phyloP scores from a whole-genome alignment of 2,329 filamentous ascomycete genomes.

The Ceratocystiopsis minuta region DNA sequence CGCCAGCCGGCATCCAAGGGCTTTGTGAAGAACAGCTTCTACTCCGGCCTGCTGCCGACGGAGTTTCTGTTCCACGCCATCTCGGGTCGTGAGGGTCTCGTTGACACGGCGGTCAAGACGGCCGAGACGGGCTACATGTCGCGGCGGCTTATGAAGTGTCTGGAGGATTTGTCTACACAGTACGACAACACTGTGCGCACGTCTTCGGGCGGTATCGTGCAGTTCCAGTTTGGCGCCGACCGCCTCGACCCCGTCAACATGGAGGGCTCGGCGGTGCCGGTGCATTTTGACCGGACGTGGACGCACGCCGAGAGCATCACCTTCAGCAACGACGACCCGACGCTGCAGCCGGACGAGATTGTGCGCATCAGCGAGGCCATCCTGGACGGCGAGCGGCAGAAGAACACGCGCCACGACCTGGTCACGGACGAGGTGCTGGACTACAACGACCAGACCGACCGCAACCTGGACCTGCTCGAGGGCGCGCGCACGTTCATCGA shows the following conservation, averaged over 20 bases:
- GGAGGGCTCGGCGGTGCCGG: constrained; percentile 84
- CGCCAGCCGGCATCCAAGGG: constrained; percentile 88
- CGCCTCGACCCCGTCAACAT: constrained; percentile 93
- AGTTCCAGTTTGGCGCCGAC: constrained; percentile 95
- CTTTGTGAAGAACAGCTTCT: constrained; percentile 96
- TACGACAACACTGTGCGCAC: constrained; percentile 94
- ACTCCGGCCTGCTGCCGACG: constrained; percentile 70
- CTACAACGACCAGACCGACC: constrained; percentile 53
- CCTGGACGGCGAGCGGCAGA: constrained; percentile 48
- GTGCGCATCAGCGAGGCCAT: constrained; percentile 47
- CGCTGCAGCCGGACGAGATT: constrained; percentile 60
- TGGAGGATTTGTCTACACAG: constrained; percentile 83
- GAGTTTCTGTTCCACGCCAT: constrained; percentile 98
- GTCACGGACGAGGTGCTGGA: constrained; percentile 42
- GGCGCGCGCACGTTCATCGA: constrained; percentile 67
- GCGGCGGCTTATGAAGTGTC: constrained; percentile 87
- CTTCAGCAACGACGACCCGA: constrained; percentile 57
- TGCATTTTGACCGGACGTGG: constrained; percentile 83
- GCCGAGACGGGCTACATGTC: constrained; percentile 99
- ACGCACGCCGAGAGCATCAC: constrained; percentile 61
- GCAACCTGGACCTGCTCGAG: constrained; percentile 60
- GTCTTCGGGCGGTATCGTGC: constrained; percentile 72
- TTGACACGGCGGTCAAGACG: constrained; percentile 97
- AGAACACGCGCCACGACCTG: constrained; percentile 42
- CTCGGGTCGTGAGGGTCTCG: constrained; percentile 91